These are phyloP conservation scores for Ceratopteris richardii DNA, from an alignment of 75 land plant species.

Conservation along the genomic window DNA sequence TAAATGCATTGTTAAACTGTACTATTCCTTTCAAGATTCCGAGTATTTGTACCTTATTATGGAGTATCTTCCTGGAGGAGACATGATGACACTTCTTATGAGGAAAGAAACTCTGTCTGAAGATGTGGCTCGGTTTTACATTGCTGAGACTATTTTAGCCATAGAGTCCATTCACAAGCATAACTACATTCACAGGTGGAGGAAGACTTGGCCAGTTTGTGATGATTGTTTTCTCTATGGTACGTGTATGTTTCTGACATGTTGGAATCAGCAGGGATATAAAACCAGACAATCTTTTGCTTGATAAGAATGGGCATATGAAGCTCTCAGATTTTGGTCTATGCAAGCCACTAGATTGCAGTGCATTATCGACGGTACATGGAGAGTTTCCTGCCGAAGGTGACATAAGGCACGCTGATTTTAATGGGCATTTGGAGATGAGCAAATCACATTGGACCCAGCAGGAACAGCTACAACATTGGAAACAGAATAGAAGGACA, in stretches of 20 bases:
- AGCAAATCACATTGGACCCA: slow-evolving; percentile 44
- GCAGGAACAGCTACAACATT: slow-evolving; percentile 78
- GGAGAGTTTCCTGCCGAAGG: slow-evolving; percentile 37
- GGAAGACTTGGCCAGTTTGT: too few species aligned
- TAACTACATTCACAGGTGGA: slow-evolving; percentile 77
- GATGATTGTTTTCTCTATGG: neutral
- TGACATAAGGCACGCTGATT: slow-evolving; percentile 18
- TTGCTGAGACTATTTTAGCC: slow-evolving; percentile 79
- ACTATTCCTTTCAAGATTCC: slow-evolving; percentile 78
- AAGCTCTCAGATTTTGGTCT: slow-evolving; percentile 99
- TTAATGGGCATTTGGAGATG: slow-evolving; percentile 19
- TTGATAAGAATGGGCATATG: slow-evolving; percentile 90
- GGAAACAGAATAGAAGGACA: slow-evolving; percentile 79
- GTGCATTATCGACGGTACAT: slow-evolving; percentile 53
- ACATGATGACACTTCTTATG: slow-evolving; percentile 86
- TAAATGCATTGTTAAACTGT: slow-evolving; percentile 74
- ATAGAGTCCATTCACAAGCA: slow-evolving; percentile 85
- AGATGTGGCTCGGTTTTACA: slow-evolving; percentile 79
- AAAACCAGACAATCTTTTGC: slow-evolving; percentile 91
- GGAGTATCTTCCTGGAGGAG: slow-evolving; percentile 96
- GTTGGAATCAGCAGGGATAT: slow-evolving; percentile 55
- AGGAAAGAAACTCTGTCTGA: slow-evolving; percentile 75
- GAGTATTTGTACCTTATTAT: slow-evolving; percentile 88
- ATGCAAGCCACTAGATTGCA: slow-evolving; percentile 85
- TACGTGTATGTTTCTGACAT: neutral